These are phyloP conservation scores for Rhodamnia argentea DNA, from an alignment of 345 rosid genomes.

Conservation along the genomic window DNA sequence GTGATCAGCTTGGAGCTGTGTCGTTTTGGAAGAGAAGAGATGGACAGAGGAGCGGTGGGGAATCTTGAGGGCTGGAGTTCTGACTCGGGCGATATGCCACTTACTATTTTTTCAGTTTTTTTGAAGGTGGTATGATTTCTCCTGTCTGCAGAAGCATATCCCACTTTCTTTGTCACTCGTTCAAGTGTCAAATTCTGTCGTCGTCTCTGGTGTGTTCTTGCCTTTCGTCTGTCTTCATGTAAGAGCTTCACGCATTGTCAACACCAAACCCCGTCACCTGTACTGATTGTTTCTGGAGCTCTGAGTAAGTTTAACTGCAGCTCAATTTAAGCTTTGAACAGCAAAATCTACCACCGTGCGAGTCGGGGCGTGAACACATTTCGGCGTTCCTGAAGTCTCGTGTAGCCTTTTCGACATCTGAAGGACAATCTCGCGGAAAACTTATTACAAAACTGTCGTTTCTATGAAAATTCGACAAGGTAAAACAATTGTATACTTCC, in stretches of 20 bases:
- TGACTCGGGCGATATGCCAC: background rate
- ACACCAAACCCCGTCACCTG: background rate
- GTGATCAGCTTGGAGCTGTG: background rate
- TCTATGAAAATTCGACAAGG: background rate
- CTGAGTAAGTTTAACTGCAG: background rate
- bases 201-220: background rate
- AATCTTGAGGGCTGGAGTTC: background rate
- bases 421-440: background rate
- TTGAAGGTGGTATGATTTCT: background rate
- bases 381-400: background rate
- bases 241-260: background rate
- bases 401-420: background rate
- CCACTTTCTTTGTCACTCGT: background rate
- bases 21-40: background rate
- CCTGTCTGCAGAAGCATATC: background rate
- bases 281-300: background rate
- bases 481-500: conserved; percentile 1
- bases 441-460: background rate
- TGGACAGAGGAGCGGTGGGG: background rate
- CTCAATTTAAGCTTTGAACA: background rate
- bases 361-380: background rate
- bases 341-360: background rate
- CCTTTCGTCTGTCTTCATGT: background rate
- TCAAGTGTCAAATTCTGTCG: background rate
- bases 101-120: background rate